Conservation (phyloP, 257 asterid species). For the Solanum commersonii region DNA sequence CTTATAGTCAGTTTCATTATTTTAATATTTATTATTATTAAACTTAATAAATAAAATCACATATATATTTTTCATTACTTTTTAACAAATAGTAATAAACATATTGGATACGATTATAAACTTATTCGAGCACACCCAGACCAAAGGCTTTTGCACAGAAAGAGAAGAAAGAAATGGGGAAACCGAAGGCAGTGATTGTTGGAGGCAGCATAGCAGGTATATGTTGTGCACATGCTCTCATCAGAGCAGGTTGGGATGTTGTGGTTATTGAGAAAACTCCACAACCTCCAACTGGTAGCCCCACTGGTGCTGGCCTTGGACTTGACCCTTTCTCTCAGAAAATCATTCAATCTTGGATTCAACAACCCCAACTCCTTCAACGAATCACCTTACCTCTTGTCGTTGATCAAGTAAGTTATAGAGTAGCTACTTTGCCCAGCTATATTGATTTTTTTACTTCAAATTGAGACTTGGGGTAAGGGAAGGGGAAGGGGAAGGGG, state of each 20-base stretch:
- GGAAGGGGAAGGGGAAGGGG: neutral
- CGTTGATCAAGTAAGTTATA: slow-evolving; percentile 49
- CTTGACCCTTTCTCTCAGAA: slow-evolving; percentile 42
- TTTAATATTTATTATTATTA: too few relatives aligned
- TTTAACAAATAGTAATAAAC: too few relatives aligned
- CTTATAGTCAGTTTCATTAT: neutral
- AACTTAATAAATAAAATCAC: too few relatives aligned
- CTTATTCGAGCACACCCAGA: neutral
- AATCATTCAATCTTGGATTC: slow-evolving; percentile 40
- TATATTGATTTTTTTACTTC: neutral
- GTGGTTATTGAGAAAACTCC: slow-evolving; percentile 72
- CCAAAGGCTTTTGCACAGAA: neutral
- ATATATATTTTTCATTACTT: too few relatives aligned
- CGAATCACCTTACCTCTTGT: slow-evolving; percentile 35
- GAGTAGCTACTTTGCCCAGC: neutral
- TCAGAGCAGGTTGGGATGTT: slow-evolving; percentile 71
- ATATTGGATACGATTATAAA: too few relatives aligned
- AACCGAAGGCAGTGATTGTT: slow-evolving; percentile 57
- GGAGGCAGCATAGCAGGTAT: slow-evolving; percentile 90
- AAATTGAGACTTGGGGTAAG: neutral
- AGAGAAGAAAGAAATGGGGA: slow-evolving; percentile 6
- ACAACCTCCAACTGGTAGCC: slow-evolving; percentile 57
- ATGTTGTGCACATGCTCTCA: slow-evolving; percentile 61
- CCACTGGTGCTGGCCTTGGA: slow-evolving; percentile 86
- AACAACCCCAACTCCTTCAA: slow-evolving; percentile 31